phyloP scores from a whole-genome alignment of 2,329 filamentous ascomycete genomes.

The Pseudogymnoascus sp. region DNA sequence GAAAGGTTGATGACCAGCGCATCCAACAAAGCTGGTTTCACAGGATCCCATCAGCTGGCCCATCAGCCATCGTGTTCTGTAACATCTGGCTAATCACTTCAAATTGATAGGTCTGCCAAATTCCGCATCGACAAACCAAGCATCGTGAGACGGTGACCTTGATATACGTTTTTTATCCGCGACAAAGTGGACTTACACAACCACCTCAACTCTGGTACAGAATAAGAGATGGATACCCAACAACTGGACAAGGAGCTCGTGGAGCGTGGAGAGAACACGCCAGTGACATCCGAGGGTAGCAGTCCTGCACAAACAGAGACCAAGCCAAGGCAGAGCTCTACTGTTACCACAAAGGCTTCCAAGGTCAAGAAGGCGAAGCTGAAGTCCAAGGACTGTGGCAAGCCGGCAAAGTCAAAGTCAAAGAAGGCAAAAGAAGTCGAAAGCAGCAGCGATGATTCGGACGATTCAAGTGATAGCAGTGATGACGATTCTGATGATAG shows the following conservation, averaged over 20 bases:
- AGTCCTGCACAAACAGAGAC: conserved; percentile 19
- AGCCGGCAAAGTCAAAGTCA: conserved; percentile 16
- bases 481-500: conserved; percentile 9
- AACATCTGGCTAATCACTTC: conserved; percentile 1
- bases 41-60: conserved; percentile 5
- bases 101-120: conserved; percentile 1
- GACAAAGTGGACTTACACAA: not conserved
- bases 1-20: not conserved
- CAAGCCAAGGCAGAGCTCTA: conserved; percentile 18
- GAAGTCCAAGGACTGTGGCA: conserved; percentile 17
- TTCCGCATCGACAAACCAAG: not conserved
- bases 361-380: conserved; percentile 19
- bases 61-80: not conserved
- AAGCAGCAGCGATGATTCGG: conserved; percentile 19
- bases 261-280: conserved; percentile 20
- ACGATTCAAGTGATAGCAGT: conserved; percentile 12
- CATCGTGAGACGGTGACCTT: not conserved
- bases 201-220: not conserved
- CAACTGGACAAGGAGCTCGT: conserved; percentile 15
- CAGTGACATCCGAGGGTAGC: conserved; percentile 16
- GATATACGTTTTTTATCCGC: not conserved
- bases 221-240: conserved; percentile 2
- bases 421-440: conserved; percentile 19
- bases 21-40: not conserved
- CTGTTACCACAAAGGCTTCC: conserved; percentile 16